Conservation (phyloP, 306 rosid genomes). For the Quercus cerris region DNA sequence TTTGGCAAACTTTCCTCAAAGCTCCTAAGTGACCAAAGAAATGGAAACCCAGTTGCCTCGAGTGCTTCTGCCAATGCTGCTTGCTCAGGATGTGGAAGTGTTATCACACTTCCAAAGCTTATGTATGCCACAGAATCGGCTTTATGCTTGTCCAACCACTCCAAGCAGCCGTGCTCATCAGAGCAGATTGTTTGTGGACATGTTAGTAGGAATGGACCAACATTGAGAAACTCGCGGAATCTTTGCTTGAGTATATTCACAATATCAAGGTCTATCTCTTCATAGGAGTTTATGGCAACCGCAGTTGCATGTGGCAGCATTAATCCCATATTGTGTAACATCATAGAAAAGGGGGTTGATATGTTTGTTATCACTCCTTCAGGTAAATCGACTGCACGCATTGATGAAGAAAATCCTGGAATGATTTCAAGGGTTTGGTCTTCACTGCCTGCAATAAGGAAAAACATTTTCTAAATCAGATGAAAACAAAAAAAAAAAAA, state of each 20-base stretch:
- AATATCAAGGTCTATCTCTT: slow-evolving; percentile 24
- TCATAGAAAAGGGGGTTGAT: slow-evolving; percentile 32
- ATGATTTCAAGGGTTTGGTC: slow-evolving; percentile 38
- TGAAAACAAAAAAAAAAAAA: not conserved
- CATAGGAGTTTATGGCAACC: slow-evolving; percentile 62
- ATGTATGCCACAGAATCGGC: slow-evolving; percentile 50
- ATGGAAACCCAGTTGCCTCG: slow-evolving; percentile 38
- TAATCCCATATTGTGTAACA: slow-evolving; percentile 60
- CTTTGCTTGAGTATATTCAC: slow-evolving; percentile 25
- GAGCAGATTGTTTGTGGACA: slow-evolving; percentile 11
- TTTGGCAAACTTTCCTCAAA: slow-evolving; percentile 35
- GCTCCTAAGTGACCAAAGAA: slow-evolving; percentile 62
- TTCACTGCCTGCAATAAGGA: slow-evolving; percentile 12
- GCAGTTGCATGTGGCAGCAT: slow-evolving; percentile 50
- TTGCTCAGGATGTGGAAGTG: slow-evolving; percentile 57
- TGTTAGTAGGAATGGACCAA: slow-evolving; percentile 63
- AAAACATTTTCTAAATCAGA: not conserved
- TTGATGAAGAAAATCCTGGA: slow-evolving; percentile 39
- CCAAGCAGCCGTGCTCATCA: slow-evolving; percentile 38
- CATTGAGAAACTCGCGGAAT: slow-evolving; percentile 30
- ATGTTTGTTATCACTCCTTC: slow-evolving; percentile 28
- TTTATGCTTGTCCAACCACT: slow-evolving; percentile 49
- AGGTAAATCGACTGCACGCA: slow-evolving; percentile 46
- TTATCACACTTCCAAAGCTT: slow-evolving; percentile 52
- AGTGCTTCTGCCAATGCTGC: slow-evolving; percentile 46